Conservation (phyloP, 1,139 yeast species). For the Lodderomyces margitis region DNA sequence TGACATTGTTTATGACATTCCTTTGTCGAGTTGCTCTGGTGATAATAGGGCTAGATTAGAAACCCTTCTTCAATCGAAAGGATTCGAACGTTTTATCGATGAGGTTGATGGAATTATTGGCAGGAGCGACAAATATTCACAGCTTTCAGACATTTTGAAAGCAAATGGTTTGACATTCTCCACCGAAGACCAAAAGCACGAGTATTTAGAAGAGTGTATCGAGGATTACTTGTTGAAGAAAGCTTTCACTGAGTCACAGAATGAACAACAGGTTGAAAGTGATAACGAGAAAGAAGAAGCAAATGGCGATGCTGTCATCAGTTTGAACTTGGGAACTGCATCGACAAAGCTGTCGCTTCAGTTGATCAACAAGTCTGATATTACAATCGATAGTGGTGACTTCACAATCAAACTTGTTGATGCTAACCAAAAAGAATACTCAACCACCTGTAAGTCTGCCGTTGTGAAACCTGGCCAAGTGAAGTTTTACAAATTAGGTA, state of each 20-base stretch:
- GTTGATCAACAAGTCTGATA: conserved; percentile 27
- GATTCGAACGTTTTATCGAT: conserved; percentile 20
- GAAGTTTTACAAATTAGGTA: conserved; percentile 30
- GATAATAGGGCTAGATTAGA: conserved; percentile 22
- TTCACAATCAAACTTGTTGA: conserved; percentile 27
- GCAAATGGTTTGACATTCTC: conserved; percentile 16
- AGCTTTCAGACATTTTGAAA: conserved; percentile 18
- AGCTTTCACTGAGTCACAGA: neutral
- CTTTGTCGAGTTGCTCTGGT: conserved; percentile 24
- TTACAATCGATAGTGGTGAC: conserved; percentile 29
- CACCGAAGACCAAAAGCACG: neutral
- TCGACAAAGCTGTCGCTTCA: conserved; percentile 13
- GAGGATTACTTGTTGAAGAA: neutral
- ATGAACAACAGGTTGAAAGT: neutral
- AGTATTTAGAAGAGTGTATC: neutral
- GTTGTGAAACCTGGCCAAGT: conserved; percentile 29
- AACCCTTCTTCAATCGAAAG: conserved; percentile 18
- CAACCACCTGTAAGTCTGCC: conserved; percentile 27
- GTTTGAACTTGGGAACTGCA: neutral
- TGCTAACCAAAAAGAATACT: conserved; percentile 14
- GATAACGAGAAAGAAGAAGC: neutral
- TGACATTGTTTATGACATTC: conserved; percentile 27
- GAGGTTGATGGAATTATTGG: conserved; percentile 23
- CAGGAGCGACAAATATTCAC: conserved; percentile 28
- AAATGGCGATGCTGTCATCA: neutral